Evolutionary conservation across 2,329 filamentous ascomycete species (phyloP).

Genomic region (Sarocladiaceae sp.): DNA sequence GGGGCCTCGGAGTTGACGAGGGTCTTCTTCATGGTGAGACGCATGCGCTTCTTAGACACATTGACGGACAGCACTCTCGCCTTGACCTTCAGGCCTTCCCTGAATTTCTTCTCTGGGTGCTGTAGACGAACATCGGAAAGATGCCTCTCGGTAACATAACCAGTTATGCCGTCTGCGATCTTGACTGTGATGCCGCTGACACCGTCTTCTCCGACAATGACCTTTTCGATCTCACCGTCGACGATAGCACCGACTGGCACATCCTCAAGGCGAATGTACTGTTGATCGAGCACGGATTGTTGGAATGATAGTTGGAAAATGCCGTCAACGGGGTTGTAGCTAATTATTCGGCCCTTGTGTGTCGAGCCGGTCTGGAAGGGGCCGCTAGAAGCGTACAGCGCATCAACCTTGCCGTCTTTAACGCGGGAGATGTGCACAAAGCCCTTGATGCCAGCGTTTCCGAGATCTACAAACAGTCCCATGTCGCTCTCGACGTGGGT

Average conservation of each 20-base stretch:
- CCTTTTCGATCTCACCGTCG: conserved; percentile 69
- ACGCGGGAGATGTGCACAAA: conserved; percentile 95
- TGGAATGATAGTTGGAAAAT: conserved; percentile 82
- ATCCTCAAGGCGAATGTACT: conserved; percentile 88
- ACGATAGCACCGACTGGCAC: conserved; percentile 75
- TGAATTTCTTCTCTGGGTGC: conserved; percentile 94
- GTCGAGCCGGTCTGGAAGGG: conserved; percentile 70
- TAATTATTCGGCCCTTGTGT: conserved; percentile 76
- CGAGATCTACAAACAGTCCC: conserved; percentile 73
- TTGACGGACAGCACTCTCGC: conserved; percentile 80
- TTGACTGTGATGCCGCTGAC: conserved; percentile 76
- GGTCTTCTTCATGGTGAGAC: conserved; percentile 89
- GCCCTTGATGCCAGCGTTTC: conserved; percentile 58
- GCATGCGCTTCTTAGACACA: conserved; percentile 67
- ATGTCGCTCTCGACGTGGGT: conserved; percentile 72
- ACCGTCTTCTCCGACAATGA: conserved; percentile 72
- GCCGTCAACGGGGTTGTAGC: conserved; percentile 83
- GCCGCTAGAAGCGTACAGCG: conserved; percentile 68
- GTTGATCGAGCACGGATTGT: conserved; percentile 73
- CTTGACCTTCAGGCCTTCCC: conserved; percentile 77
- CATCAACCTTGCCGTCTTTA: conserved; percentile 83
- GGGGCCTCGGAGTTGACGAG: conserved; percentile 81
- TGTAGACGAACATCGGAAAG: conserved; percentile 81
- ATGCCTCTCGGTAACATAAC: conserved; percentile 83
- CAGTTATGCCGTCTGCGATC: conserved; percentile 78